Evolutionary conservation across 192 early-diverging fungal genomes (phyloP), one percentile per base, ranked within the genome.

Genomic region (Coemansia sp.): DNA sequence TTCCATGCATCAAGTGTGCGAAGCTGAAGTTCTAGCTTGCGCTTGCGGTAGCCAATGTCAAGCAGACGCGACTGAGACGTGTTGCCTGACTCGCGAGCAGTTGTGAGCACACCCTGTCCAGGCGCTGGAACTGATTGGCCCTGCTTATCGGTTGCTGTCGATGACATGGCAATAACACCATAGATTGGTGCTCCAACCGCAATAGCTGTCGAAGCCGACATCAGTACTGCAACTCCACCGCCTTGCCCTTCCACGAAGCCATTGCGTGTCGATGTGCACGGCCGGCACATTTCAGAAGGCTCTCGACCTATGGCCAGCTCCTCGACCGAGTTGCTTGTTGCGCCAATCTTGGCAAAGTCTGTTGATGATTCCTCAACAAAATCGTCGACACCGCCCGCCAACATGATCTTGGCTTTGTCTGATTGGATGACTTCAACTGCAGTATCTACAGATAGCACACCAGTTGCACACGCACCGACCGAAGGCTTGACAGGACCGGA

Each of bases 111-210:
- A 93, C n/a, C n/a, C n/a, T n/a, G n/a, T n/a, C n/a, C n/a, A n/a
- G n/a, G n/a, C n/a, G n/a, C n/a, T n/a, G n/a, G 93, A 24, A 97
- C 87, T 12, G 92, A 93, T 39, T 91, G 88, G 59, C 93, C 92
- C 78, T 95, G 89, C 87, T 97, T 97, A 76, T 97, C 94, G 35
- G 92, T 92, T 37, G 94, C 93, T 51, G 92, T 96, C 75, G 87
- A 90, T 38, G 88, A 89, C 61, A 88, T 79, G 41, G 86, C 94
- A 73, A 97, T 80, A 59, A 97, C 87, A 75, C 88, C 94, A 53
- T 92, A 92, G 56, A 96, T 92, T 10, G 94, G 93, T 7, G 89
- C 87, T 66, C 94, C 94, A 83, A 92, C 93, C 71, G 93, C 84
- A 68, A 96, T 81, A 14, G 94, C 94, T 23, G 91, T 78, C 50